Evolutionary conservation across 2,329 filamentous ascomycete genomes (phyloP).

Genomic region (Incumbomyces delicatus): DNA sequence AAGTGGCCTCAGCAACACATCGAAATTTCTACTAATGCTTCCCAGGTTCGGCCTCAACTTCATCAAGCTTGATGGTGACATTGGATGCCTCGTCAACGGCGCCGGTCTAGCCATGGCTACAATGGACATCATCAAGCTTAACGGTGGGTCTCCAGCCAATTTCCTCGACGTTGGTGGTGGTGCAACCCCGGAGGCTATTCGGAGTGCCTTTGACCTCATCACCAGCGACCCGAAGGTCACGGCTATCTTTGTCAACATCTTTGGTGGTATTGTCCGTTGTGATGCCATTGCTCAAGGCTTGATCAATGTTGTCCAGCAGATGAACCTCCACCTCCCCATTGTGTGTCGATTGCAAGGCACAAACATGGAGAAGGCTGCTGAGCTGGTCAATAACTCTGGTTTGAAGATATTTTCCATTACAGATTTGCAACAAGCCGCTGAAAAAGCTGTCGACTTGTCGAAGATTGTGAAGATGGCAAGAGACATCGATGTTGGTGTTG

Average conservation of each 20-base stretch:
- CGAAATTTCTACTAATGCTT: conserved; percentile 6
- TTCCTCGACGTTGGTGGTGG: conserved; percentile 98
- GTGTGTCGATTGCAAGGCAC: conserved; percentile 96
- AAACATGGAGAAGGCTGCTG: conserved; percentile 91
- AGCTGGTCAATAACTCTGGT: conserved; percentile 88
- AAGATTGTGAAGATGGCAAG: conserved; percentile 99
- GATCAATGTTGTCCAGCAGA: conserved; percentile 85
- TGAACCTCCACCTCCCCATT: conserved; percentile 94
- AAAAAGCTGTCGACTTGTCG: conserved; percentile 97
- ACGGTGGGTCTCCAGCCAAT: conserved; percentile 91
- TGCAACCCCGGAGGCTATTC: conserved; percentile 92
- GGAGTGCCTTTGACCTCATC: conserved; percentile 96
- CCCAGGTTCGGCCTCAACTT: conserved; percentile 73
- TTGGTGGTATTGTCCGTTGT: conserved; percentile 95
- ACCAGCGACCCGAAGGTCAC: conserved; percentile 97
- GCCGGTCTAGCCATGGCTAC: conserved; percentile 99
- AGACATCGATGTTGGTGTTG: conserved; percentile 93
- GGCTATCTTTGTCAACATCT: conserved; percentile 99
- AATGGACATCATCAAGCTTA: conserved; percentile 99
- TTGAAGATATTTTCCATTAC: conserved; percentile 99
- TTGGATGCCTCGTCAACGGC: conserved; percentile 91
- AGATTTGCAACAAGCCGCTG: conserved; percentile 90
- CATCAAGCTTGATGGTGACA: conserved; percentile 99
- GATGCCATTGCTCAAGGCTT: conserved; percentile 94
- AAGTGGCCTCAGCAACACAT: too few relatives aligned